A percentile compares a stretch with the other conserved stretches of the same genome.
Evolutionary conservation across 352 stramenopile genomes (phyloP).

Genomic region (Pythium folliculosum): DNA sequence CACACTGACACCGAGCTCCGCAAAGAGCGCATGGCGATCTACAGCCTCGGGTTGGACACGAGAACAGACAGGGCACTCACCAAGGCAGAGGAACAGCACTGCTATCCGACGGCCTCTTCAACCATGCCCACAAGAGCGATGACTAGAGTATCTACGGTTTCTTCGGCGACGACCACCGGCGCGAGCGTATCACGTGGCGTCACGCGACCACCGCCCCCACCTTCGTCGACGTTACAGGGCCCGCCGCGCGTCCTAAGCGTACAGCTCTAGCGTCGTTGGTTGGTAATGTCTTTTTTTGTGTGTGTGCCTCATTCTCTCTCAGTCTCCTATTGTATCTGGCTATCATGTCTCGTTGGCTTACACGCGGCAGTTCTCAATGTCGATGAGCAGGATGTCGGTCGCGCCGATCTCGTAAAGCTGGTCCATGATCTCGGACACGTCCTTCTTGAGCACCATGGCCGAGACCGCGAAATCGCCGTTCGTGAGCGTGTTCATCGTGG

Average conservation of each 20-base stretch:
- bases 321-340: conserved; percentile 16
- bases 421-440: conserved; percentile 96
- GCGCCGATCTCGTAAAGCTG: conserved; percentile 93
- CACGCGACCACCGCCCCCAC: conserved; percentile 11
- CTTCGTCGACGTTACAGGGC: background rate
- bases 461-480: conserved; percentile 89
- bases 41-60: conserved; percentile 45
- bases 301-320: background rate
- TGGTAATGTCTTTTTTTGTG: background rate
- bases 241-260: conserved; percentile 13
- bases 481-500: conserved; percentile 92
- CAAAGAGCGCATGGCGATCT: conserved; percentile 48
- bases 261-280: conserved; percentile 20
- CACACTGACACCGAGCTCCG: conserved; percentile 26
- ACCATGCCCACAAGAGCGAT: background rate
- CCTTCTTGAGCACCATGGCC: conserved; percentile 90
- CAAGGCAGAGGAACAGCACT: background rate
- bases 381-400: conserved; percentile 96
- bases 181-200: background rate
- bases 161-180: background rate
- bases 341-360: conserved; percentile 31
- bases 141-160: background rate
- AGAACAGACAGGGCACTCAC: background rate
- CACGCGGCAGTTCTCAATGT: conserved; percentile 94
- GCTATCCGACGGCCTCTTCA: background rate